Evolutionary conservation across 1,284 basidiomycete species (phyloP).

Genomic region (Cyathus olla): DNA sequence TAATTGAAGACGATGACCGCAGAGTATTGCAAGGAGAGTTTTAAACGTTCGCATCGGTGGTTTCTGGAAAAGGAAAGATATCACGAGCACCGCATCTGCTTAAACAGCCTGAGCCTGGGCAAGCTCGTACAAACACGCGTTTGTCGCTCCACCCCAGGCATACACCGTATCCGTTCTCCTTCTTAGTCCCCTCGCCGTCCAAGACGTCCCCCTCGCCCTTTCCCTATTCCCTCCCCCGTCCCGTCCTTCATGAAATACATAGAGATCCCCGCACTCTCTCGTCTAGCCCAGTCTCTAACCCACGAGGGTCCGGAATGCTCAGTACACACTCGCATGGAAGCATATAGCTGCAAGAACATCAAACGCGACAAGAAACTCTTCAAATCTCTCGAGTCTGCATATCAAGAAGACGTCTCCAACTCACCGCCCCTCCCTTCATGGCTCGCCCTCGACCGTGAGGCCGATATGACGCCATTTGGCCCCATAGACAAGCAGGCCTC

Average conservation of each 20-base stretch:
- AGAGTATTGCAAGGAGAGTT: too few relatives aligned
- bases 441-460: constrained; percentile 73
- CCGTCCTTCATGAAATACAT: constrained; percentile 86
- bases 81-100: too few relatives aligned
- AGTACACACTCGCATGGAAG: constrained; percentile 94
- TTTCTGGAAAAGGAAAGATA: too few relatives aligned
- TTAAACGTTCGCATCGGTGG: too few relatives aligned
- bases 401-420: constrained; percentile 81
- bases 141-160: too few relatives aligned
- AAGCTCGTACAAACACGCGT: too few relatives aligned
- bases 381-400: constrained; percentile 89
- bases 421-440: constrained; percentile 79
- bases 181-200: constrained; percentile 2
- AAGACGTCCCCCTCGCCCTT: constrained; percentile 4
- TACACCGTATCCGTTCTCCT: neutral
- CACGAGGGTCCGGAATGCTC: constrained; percentile 91
- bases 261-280: constrained; percentile 84
- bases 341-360: constrained; percentile 98
- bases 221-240: neutral
- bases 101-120: too few relatives aligned
- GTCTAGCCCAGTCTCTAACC: constrained; percentile 85
- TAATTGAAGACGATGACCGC: too few relatives aligned
- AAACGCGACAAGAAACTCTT: constrained; percentile 97
- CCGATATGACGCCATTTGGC: constrained; percentile 83
- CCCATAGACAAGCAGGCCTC: constrained; percentile 81